Percentiles rank a stretch among this genome's conserved stretches.
Evolutionary conservation across 164 flowering plant genomes (phyloP).

Genomic region (grape (Vitis vinifera)): DNA sequence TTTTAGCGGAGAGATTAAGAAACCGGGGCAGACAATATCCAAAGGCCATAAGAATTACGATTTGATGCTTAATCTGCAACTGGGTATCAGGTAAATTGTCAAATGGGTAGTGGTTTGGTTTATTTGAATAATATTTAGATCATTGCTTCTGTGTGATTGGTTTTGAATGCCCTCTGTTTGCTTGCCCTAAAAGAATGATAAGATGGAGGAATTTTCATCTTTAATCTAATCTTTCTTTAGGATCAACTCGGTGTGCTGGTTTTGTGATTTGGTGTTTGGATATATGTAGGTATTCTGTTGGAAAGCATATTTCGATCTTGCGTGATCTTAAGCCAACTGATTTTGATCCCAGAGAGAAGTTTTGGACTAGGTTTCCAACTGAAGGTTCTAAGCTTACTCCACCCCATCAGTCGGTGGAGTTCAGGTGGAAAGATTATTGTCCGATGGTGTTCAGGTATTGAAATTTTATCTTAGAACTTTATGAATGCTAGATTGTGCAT

Average conservation of each 20-base stretch:
- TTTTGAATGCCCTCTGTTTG: too few relatives aligned
- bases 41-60: slow-evolving; percentile 88
- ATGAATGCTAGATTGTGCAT: neutral
- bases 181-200: too few relatives aligned
- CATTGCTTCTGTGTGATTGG: too few relatives aligned
- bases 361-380: slow-evolving; percentile 73
- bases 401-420: slow-evolving; percentile 64
- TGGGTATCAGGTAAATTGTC: slow-evolving; percentile 69
- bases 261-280: slow-evolving; percentile 7
- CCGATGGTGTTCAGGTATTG: slow-evolving; percentile 67
- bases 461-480: neutral
- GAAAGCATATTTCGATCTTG: slow-evolving; percentile 55
- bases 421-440: slow-evolving; percentile 79
- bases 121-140: neutral
- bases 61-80: slow-evolving; percentile 78
- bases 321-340: slow-evolving; percentile 48
- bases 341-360: slow-evolving; percentile 73
- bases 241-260: neutral
- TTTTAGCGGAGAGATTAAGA: slow-evolving; percentile 61
- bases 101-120: neutral
- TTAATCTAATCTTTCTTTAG: too few relatives aligned
- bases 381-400: slow-evolving; percentile 74
- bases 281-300: slow-evolving; percentile 58
- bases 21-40: slow-evolving; percentile 67
- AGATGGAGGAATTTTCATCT: too few relatives aligned